A percentile compares a stretch with the other conserved stretches of the same genome.
phyloP scores from a whole-genome alignment of 2,329 filamentous ascomycete species.

The Aspergillus felis region DNA sequence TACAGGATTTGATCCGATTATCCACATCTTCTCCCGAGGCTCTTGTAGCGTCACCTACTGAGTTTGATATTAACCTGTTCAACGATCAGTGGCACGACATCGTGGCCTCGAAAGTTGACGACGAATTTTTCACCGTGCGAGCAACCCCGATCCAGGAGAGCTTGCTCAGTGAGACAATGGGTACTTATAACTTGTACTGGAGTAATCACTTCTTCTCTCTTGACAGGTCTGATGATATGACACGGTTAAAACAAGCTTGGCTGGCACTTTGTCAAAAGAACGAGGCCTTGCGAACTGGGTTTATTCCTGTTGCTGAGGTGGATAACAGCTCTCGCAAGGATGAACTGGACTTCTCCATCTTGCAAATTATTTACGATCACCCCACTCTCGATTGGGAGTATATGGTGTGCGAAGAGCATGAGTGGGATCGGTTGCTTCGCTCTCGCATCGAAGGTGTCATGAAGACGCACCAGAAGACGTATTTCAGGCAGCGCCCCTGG shows the following conservation, averaged over 20 bases:
- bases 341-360: conserved; percentile 17
- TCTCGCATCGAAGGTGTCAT: conserved; percentile 22
- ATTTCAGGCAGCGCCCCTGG: conserved; percentile 34
- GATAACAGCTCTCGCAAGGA: neutral
- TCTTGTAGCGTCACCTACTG: neutral
- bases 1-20: conserved; percentile 23
- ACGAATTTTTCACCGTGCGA: conserved; percentile 21
- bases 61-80: conserved; percentile 21
- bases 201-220: conserved; percentile 37
- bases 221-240: conserved; percentile 21
- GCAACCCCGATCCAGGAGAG: conserved; percentile 38
- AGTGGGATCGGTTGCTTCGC: conserved; percentile 12
- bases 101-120: conserved; percentile 12
- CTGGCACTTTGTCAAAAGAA: conserved; percentile 23
- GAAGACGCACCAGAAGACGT: conserved; percentile 20
- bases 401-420: conserved; percentile 9
- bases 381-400: conserved; percentile 24
- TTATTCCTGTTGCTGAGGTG: conserved; percentile 29
- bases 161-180: conserved; percentile 38
- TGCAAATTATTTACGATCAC: conserved; percentile 28
- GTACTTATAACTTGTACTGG: conserved; percentile 37
- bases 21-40: conserved; percentile 1
- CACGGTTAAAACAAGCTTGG: conserved; percentile 32
- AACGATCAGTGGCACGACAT: conserved; percentile 17
- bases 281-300: conserved; percentile 36